Conservation (phyloP, 2,329 filamentous ascomycete species). For the Botryotinia globosa region DNA sequence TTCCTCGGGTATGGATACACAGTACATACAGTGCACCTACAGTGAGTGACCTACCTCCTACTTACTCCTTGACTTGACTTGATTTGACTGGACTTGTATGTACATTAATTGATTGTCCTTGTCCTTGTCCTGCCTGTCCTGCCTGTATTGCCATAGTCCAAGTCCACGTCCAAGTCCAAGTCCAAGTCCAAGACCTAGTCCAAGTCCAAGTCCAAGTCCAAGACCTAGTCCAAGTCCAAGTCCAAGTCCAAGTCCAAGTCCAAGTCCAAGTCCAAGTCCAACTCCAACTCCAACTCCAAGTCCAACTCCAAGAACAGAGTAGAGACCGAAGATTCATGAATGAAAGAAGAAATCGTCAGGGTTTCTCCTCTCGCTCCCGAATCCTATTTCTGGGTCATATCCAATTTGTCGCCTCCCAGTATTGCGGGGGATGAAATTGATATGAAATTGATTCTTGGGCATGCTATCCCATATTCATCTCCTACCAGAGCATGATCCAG, state of each 20-base stretch:
- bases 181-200: no score
- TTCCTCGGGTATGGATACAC: not conserved
- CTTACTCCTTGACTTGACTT: no score
- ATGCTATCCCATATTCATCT: not conserved
- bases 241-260: no score
- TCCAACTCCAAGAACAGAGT: not conserved
- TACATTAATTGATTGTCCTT: not conserved
- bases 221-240: not conserved
- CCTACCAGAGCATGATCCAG: not conserved
- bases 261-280: no score
- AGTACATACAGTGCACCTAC: not conserved
- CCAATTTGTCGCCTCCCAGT: slow-evolving; percentile 3
- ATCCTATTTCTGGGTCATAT: not conserved
- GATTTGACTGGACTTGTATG: no score
- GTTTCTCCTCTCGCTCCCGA: not conserved
- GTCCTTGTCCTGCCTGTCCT: no score
- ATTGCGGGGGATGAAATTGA: slow-evolving; percentile 5
- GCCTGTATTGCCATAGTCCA: not conserved
- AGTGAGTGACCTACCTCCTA: no score
- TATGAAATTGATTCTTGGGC: not conserved
- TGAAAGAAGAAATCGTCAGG: not conserved
- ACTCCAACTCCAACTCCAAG: not conserved
- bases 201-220: no score
- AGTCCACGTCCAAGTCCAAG: not conserved
- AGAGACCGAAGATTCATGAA: not conserved